phyloP scores from a whole-genome alignment of 441 rosid genomes.

The Adansonia grandidieri region DNA sequence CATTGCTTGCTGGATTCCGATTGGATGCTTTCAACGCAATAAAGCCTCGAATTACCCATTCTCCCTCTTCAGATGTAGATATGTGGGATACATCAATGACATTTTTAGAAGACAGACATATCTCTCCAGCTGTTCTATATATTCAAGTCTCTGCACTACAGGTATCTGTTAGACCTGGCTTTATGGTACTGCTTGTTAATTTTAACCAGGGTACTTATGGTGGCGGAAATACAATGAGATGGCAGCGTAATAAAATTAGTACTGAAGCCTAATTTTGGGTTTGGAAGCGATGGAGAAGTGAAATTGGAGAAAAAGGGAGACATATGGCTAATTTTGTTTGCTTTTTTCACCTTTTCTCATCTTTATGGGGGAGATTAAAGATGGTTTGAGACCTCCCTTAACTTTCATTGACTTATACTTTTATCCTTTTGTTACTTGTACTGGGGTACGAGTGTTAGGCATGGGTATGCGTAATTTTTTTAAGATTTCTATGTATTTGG shows the following conservation, averaged over 20 bases:
- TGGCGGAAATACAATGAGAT: neutral
- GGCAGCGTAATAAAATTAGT: neutral
- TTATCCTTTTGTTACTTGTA: neutral
- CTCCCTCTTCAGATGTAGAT: constrained; percentile 71
- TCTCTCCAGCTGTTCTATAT: constrained; percentile 75
- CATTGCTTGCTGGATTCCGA: constrained; percentile 82
- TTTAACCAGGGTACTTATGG: constrained; percentile 3
- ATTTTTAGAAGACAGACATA: constrained; percentile 72
- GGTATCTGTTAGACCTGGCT: constrained; percentile 46
- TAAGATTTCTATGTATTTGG: no score
- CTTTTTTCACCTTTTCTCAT: neutral
- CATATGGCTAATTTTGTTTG: neutral
- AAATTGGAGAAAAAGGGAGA: neutral
- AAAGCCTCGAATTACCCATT: constrained; percentile 77
- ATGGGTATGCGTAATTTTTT: neutral
- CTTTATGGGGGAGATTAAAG: neutral
- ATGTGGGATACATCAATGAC: constrained; percentile 62
- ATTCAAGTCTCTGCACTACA: constrained; percentile 86
- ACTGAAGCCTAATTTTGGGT: constrained; percentile 1
- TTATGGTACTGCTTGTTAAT: constrained; percentile 1
- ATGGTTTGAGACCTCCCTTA: neutral
- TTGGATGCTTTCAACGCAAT: constrained; percentile 82
- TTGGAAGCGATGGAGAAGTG: constrained; percentile 8
- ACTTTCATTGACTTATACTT: neutral
- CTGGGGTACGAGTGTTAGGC: neutral